Base-by-base conservation (phyloP, 345 rosid genomes). In the Lumnitzera littorea region DNA sequence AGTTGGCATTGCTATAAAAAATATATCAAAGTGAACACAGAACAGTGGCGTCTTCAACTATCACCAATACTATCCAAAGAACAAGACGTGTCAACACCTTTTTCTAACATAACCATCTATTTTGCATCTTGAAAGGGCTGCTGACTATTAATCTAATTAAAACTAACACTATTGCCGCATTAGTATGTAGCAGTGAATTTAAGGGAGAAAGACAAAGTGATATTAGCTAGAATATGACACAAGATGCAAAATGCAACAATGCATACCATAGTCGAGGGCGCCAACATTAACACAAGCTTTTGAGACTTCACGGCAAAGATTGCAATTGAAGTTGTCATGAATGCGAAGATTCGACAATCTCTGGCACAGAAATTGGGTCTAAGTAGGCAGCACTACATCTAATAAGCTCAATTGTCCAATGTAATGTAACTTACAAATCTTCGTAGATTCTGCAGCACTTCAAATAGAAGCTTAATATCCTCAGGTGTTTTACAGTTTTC, bases 261-360 rank as follows among this genome's bases (percentile, higher is more conserved):
- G 64, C 86, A 62, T 78, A 89, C 98, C 96, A 67, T 74, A 86
- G 67, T 83, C 83, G 49, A 91, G 62, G 20, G 95, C 89, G 25
- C 91, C 91, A 1, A 69, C 91, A 57, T 73, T 86, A 55, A 76
- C 78, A 57, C 98, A 89, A 13, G 92, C 79, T 77, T 80, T 91
- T 24, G 95, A 53, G 70, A 91, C 80, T 82, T 91, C 87, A 53
- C 69, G 87, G 75, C 98, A 91, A 56, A 91, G 88, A 75, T 80
- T 69, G 79, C 81, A 73, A 66, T 91, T 91, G 54, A 87, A 91
- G 69, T 85, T 85, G 13, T 73, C 82, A 67, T 83, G 92, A 76
- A 91, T 82, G 11, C 86, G 91, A 48, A 87, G 91, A 81, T 82
- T 87, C 0, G 96, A 85, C 56, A 91, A 62, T 70, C 98, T 78